Percentiles rank a stretch among this genome's conserved stretches.
Evolutionary conservation across 2,329 filamentous ascomycete species (phyloP).

Genomic region (Fusarium fracticaudum): DNA sequence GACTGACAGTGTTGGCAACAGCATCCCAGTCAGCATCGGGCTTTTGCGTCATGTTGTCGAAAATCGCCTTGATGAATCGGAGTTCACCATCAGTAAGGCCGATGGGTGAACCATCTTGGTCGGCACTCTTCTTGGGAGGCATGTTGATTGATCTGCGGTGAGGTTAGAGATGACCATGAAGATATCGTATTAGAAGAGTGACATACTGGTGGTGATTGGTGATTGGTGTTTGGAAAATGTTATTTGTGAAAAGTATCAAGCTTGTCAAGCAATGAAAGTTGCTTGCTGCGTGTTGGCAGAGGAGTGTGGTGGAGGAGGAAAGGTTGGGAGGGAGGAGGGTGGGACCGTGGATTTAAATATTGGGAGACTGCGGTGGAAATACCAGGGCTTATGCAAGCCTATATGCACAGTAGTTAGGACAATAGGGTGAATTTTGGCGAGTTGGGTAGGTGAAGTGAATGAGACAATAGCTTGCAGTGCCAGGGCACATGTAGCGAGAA

Average conservation of each 20-base stretch:
- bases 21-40: conserved; percentile 54
- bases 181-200: not conserved
- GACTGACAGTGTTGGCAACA: conserved; percentile 48
- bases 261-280: not conserved
- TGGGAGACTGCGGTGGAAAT: not conserved
- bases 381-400: not conserved
- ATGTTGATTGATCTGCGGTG: conserved; percentile 31
- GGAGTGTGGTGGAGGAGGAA: conserved; percentile 14
- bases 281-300: not conserved
- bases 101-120: conserved; percentile 28
- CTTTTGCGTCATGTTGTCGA: conserved; percentile 54
- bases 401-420: not conserved
- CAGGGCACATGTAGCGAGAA: not conserved
- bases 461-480: conserved; percentile 9
- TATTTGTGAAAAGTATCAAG: not conserved
- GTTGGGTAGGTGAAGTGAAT: not conserved
- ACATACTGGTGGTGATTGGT: not conserved
- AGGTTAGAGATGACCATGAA: conserved; percentile 1
- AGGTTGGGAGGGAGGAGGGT: not conserved
- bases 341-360: not conserved
- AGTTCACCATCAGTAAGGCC: conserved; percentile 50
- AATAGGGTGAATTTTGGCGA: not conserved
- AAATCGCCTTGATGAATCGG: conserved; percentile 53
- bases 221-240: not conserved
- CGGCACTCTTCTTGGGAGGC: conserved; percentile 46